These are phyloP conservation scores for Xylaria sp. DNA, from an alignment of 2,329 filamentous ascomycete species.

Conservation along the genomic window DNA sequence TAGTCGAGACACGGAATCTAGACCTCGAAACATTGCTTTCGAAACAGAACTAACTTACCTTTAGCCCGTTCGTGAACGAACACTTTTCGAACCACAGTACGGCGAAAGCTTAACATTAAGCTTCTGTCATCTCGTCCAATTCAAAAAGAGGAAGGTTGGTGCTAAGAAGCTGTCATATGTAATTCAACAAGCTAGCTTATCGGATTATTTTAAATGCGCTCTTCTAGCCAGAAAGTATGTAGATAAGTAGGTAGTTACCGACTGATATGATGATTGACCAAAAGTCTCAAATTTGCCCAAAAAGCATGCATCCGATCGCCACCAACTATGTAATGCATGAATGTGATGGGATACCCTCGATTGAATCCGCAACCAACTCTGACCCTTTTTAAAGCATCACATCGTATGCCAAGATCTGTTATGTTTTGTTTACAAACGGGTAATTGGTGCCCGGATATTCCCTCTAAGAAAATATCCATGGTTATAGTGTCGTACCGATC, in stretches of 20 bases:
- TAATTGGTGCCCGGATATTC: constrained; percentile 5
- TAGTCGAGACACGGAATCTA: constrained; percentile 5
- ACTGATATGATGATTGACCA: background rate
- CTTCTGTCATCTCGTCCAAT: background rate
- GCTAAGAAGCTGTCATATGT: background rate
- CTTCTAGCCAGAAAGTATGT: too few species aligned
- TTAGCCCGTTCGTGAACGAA: background rate
- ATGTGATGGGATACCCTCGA: constrained; percentile 19
- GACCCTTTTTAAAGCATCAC: constrained; percentile 20
- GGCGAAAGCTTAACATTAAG: background rate
- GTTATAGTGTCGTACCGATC: constrained; percentile 12
- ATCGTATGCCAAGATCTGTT: constrained; percentile 20
- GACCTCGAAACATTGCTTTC: constrained; percentile 16
- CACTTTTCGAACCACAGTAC: background rate
- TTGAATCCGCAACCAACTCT: constrained; percentile 14
- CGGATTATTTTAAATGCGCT: background rate
- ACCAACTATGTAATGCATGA: constrained; percentile 14
- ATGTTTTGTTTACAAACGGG: constrained; percentile 25
- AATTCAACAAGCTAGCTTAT: background rate
- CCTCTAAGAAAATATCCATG: constrained; percentile 6
- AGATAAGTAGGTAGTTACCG: background rate
- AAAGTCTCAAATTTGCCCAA: background rate
- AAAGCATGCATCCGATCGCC: background rate
- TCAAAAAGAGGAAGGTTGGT: background rate
- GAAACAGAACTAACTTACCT: constrained; percentile 4